phyloP scores from a whole-genome alignment of 345 rosid genomes.

The Ceriops tagal region DNA sequence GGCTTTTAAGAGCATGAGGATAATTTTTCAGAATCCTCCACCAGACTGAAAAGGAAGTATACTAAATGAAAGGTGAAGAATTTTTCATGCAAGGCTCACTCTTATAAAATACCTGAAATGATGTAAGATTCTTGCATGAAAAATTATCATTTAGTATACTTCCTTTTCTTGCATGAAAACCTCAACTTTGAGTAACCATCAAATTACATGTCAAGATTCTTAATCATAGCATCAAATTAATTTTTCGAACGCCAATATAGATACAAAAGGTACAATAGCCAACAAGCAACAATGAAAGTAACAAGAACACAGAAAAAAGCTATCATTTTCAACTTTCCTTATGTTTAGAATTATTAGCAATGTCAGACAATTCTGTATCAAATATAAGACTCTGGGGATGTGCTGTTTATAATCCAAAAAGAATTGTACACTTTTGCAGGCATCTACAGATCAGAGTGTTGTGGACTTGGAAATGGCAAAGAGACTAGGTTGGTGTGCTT shows the following conservation, averaged over 20 bases:
- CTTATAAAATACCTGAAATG: not conserved
- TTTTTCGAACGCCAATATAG: not conserved
- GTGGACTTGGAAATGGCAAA: constrained; percentile 80
- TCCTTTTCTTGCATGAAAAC: too few relatives aligned
- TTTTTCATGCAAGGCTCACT: not conserved
- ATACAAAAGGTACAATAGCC: not conserved
- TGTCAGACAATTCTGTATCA: not conserved
- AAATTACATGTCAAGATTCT: not conserved
- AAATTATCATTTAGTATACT: too few relatives aligned
- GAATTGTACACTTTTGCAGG: constrained; percentile 40
- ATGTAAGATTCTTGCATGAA: not conserved
- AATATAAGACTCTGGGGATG: not conserved
- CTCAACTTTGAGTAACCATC: not conserved
- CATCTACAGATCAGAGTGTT: constrained; percentile 87
- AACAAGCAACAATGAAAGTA: not conserved
- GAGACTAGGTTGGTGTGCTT: constrained; percentile 88
- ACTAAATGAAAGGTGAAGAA: not conserved
- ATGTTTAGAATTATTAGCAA: not conserved
- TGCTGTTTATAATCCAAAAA: not conserved
- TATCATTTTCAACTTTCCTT: not conserved
- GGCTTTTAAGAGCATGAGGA: too few relatives aligned
- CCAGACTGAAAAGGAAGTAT: not conserved
- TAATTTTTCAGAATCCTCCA: too few relatives aligned
- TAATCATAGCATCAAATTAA: not conserved
- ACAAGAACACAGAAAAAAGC: not conserved